Percentiles rank a stretch among this genome's conserved stretches.
Conservation (phyloP, 192 early-diverging fungal species). For the Umbelopsis sp. region DNA sequence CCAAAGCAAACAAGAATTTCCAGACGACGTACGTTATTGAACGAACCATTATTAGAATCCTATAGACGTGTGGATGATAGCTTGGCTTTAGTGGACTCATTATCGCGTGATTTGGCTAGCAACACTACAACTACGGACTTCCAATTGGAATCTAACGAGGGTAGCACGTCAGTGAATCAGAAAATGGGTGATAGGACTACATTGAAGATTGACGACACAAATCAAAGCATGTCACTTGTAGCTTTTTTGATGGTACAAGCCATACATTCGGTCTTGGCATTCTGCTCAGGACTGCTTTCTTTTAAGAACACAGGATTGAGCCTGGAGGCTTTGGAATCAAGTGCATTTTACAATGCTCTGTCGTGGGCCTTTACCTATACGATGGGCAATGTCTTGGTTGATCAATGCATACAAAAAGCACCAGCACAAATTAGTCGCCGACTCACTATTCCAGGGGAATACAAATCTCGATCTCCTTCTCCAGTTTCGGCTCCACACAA, state of each 20-base stretch:
- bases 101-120: conserved; percentile 34
- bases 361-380: conserved; percentile 15
- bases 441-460: conserved; percentile 9
- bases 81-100: conserved; percentile 35
- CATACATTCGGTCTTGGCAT: conserved; percentile 10
- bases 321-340: not conserved
- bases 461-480: conserved; percentile 5
- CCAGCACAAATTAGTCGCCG: not conserved
- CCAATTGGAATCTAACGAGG: not conserved
- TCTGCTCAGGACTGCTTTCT: not conserved
- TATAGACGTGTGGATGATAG: conserved; percentile 35
- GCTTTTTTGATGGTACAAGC: conserved; percentile 8
- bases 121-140: not conserved
- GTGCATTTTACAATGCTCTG: conserved; percentile 1
- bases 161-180: not conserved
- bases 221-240: conserved; percentile 1
- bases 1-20: not conserved
- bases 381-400: conserved; percentile 7
- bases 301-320: not conserved
- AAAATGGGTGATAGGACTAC: not conserved
- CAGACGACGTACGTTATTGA: not conserved
- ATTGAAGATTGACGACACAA: not conserved
- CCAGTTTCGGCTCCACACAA: not conserved
- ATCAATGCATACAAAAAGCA: conserved; percentile 11
- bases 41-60: conserved; percentile 28